Base-by-base conservation (phyloP, 441 rosid genomes). In the Adansonia madagascariensis region DNA sequence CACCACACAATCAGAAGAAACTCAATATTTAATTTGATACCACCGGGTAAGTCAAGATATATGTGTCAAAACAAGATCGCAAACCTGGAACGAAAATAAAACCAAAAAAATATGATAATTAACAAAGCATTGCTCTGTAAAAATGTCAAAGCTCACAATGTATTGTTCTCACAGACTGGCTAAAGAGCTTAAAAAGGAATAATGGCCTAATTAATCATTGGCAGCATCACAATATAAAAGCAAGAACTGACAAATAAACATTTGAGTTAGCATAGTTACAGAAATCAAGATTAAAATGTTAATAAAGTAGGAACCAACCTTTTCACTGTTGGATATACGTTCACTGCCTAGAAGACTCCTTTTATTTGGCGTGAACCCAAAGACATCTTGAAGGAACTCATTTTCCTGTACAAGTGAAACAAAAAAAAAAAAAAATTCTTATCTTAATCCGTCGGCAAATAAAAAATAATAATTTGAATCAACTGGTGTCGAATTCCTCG, bases 351-450 rank as follows among this genome's bases (percentile, higher is more conserved):
- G 74, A 78, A 76, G 68, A 77, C 62, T 6, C 81, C 84, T 88
- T 78, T 78, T 87, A 86, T 87, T 91, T 39, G 99, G 98, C 22
- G 84, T 79, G 82, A 97, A 97, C 71, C 83, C 90, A 75, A 94
- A 83, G 20, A 91, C 88, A 61, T 89, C 92, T 10, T 93, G 97
- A 57, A 97, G 97, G 61, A 93, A 89, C 22, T 91, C 95, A 80
- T 97, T 97, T 67, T 92, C 99, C 99, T 94, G 85, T 76, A 84
- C 20, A 67, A 65, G 50, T 49, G 43, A 76, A 70, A 71, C 15
- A 50, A 72, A 67, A 18, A 7, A 27, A 11, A 15, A 15, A n/a
- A 62, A 53, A 53, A 53, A 56, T n/a, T 39, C 59, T 18, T 12
- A 67, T 18, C 39, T 41, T 4, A 15, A 74, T 41, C 78, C 71